Conservation (phyloP, 2,329 filamentous ascomycete species). For the Plenodomus tracheiphilus region DNA sequence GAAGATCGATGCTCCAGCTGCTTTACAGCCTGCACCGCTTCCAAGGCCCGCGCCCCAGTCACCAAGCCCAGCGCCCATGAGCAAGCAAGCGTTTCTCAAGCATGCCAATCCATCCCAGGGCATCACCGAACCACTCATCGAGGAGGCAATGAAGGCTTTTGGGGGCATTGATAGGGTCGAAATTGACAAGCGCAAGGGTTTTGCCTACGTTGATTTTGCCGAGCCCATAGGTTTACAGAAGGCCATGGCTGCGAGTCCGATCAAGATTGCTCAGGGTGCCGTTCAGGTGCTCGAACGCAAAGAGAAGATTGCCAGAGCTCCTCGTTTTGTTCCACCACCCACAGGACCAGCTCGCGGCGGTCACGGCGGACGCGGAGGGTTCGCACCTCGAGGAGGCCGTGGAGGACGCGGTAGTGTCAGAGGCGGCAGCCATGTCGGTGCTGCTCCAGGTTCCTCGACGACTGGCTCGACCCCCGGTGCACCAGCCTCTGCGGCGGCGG, state of each 20-base stretch:
- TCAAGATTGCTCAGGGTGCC: slow-evolving; percentile 79
- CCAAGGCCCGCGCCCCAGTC: slow-evolving; percentile 11
- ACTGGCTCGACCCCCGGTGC: slow-evolving; percentile 14
- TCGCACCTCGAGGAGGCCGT: slow-evolving; percentile 40
- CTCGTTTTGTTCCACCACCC: slow-evolving; percentile 34
- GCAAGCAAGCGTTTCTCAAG: slow-evolving; percentile 60
- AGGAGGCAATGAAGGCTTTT: slow-evolving; percentile 72
- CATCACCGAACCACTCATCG: slow-evolving; percentile 79
- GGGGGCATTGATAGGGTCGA: slow-evolving; percentile 79
- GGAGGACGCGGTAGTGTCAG: slow-evolving; percentile 39
- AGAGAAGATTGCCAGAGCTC: slow-evolving; percentile 50
- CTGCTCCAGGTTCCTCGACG: slow-evolving; percentile 9
- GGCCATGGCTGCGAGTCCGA: slow-evolving; percentile 78
- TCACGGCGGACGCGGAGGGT: slow-evolving; percentile 37
- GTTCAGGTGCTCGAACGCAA: slow-evolving; percentile 87
- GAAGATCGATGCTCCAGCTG: slow-evolving; percentile 16
- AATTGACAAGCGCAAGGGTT: slow-evolving; percentile 92
- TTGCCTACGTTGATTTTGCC: slow-evolving; percentile 88
- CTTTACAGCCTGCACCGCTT: slow-evolving; percentile 2
- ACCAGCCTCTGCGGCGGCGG: slow-evolving; percentile 9
- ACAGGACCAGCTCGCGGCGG: slow-evolving; percentile 32
- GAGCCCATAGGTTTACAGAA: slow-evolving; percentile 72
- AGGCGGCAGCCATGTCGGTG: slow-evolving; percentile 28
- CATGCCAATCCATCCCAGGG: slow-evolving; percentile 81
- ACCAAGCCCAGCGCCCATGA: slow-evolving; percentile 35